These are phyloP conservation scores for Scedosporium dehoogii DNA, from an alignment of 2,329 filamentous ascomycete species.

Conservation along the genomic window DNA sequence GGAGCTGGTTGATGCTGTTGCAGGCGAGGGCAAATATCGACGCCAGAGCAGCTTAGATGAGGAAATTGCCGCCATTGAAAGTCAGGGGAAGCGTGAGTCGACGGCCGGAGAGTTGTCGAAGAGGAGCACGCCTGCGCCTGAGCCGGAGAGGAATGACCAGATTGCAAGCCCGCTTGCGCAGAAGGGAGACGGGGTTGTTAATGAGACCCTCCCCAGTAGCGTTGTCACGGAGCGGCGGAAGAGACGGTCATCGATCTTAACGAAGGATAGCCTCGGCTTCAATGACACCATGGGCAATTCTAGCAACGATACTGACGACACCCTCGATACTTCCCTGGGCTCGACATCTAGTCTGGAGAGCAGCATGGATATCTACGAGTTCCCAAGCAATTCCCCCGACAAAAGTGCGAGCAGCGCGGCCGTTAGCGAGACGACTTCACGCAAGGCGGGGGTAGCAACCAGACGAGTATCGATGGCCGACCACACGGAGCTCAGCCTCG, in stretches of 20 bases:
- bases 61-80: conserved; percentile 14
- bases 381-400: conserved; percentile 35
- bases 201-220: conserved; percentile 19
- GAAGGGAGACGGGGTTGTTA: conserved; percentile 20
- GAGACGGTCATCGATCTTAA: conserved; percentile 23
- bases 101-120: conserved; percentile 20
- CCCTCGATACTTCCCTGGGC: not conserved
- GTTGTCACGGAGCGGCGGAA: conserved; percentile 30
- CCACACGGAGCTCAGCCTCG: conserved; percentile 7
- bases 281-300: not conserved
- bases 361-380: conserved; percentile 42
- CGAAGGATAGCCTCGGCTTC: not conserved
- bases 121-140: conserved; percentile 14
- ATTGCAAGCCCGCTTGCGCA: conserved; percentile 31
- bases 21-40: conserved; percentile 48
- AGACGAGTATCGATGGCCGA: conserved; percentile 7
- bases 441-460: not conserved
- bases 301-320: not conserved
- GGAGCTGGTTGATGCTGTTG: conserved; percentile 64
- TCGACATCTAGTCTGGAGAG: not conserved
- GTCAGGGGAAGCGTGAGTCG: conserved; percentile 23
- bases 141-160: conserved; percentile 10
- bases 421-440: conserved; percentile 15
- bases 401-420: conserved; percentile 6
- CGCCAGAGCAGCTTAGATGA: conserved; percentile 28